phyloP scores from a whole-genome alignment of 768 basidiomycete genomes.

The Suillus decipiens region DNA sequence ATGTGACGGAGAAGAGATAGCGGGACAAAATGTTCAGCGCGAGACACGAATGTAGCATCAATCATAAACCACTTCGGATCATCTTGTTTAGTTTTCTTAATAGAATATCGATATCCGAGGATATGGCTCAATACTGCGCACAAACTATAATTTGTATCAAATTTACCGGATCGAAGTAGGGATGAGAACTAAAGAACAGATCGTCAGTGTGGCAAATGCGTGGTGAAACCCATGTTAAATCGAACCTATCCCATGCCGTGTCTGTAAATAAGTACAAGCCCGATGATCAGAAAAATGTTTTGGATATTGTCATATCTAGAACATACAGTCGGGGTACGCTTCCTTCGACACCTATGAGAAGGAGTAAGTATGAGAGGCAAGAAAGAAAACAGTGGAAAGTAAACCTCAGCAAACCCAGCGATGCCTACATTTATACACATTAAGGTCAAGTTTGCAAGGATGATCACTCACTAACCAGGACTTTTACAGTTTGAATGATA shows the following conservation, averaged over 20 bases:
- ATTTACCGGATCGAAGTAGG: constrained; percentile 76
- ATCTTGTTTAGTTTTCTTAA: constrained; percentile 73
- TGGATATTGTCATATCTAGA: constrained; percentile 4
- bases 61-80: constrained; percentile 95
- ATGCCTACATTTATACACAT: constrained; percentile 50
- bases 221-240: constrained; percentile 18
- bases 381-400: constrained; percentile 11
- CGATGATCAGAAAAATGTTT: constrained; percentile 16
- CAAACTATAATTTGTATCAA: not conserved
- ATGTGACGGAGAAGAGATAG: constrained; percentile 72
- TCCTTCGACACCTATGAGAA: constrained; percentile 65
- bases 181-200: constrained; percentile 54
- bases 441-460: not conserved
- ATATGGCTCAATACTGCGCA: constrained; percentile 6
- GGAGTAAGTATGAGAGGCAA: constrained; percentile 10
- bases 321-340: constrained; percentile 89
- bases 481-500: constrained; percentile 88
- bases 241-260: constrained; percentile 88
- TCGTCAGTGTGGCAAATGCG: constrained; percentile 11
- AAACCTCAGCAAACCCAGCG: constrained; percentile 81
- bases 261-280: constrained; percentile 43
- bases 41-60: constrained; percentile 65
- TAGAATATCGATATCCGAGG: not conserved
- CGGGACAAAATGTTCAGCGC: constrained; percentile 74
- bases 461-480: constrained; percentile 52